phyloP scores from a whole-genome alignment of 2,329 filamentous ascomycete genomes.

The Aspergillus ruber region DNA sequence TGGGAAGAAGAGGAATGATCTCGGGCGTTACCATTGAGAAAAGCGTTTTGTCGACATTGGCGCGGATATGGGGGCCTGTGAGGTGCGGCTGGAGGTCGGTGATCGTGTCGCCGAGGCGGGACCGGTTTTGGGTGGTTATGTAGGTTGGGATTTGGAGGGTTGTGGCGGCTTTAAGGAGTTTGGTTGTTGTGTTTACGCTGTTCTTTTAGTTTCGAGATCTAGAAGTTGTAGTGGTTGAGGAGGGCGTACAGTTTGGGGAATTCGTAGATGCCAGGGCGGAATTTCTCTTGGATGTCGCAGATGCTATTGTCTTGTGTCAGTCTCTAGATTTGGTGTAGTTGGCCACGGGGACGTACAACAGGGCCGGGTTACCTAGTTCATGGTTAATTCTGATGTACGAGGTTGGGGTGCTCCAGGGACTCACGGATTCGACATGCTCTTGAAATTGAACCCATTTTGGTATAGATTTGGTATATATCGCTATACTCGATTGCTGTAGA shows the following conservation, averaged over 20 bases:
- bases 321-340: slow-evolving; percentile 1
- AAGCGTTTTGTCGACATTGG: slow-evolving; percentile 72
- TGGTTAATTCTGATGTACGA: not conserved
- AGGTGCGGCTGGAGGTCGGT: slow-evolving; percentile 58
- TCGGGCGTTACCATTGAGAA: slow-evolving; percentile 83
- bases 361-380: slow-evolving; percentile 38
- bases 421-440: slow-evolving; percentile 22
- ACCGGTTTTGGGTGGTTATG: slow-evolving; percentile 76
- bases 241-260: slow-evolving; percentile 67
- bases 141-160: slow-evolving; percentile 63
- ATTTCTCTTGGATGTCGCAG: slow-evolving; percentile 93
- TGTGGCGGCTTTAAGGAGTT: slow-evolving; percentile 57
- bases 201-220: not conserved
- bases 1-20: slow-evolving; percentile 42
- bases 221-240: not conserved
- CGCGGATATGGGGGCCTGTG: slow-evolving; percentile 40
- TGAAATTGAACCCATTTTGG: slow-evolving; percentile 13
- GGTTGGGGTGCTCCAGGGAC: too few species aligned
- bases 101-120: slow-evolving; percentile 74
- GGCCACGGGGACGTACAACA: slow-evolving; percentile 34
- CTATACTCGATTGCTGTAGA: not conserved
- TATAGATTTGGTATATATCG: not conserved
- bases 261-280: slow-evolving; percentile 73
- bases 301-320: slow-evolving; percentile 50
- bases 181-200: slow-evolving; percentile 60